A percentile compares a stretch with the other conserved stretches of the same genome.
These are phyloP conservation scores for Monosporascus sp. DNA, from an alignment of 2,329 filamentous ascomycete genomes.

Conservation along the genomic window DNA sequence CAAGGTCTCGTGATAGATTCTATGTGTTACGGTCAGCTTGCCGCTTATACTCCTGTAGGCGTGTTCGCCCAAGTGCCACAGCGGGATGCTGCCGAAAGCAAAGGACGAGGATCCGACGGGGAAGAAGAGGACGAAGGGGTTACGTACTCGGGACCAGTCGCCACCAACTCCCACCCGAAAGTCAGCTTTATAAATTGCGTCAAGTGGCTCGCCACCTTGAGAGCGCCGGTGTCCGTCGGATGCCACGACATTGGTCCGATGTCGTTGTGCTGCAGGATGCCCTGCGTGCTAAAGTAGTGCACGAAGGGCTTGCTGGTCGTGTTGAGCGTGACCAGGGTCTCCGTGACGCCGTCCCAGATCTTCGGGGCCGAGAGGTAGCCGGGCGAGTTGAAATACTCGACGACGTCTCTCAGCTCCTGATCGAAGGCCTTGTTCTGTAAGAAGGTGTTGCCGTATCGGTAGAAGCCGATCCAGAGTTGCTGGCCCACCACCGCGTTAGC, in stretches of 20 bases:
- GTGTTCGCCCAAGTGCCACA: neutral
- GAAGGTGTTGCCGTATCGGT: conserved; percentile 44
- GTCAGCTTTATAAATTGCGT: conserved; percentile 51
- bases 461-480: conserved; percentile 45
- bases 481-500: neutral
- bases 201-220: conserved; percentile 56
- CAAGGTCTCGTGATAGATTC: conserved; percentile 38
- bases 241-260: conserved; percentile 50
- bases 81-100: neutral
- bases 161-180: conserved; percentile 51
- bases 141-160: conserved; percentile 48
- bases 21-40: conserved; percentile 7
- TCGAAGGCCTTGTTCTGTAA: conserved; percentile 40
- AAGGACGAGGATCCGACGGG: conserved; percentile 8
- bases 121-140: conserved; percentile 10
- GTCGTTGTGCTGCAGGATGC: conserved; percentile 57
- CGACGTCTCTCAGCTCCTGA: conserved; percentile 44
- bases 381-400: conserved; percentile 45
- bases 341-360: conserved; percentile 34
- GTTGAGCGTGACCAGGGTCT: conserved; percentile 27
- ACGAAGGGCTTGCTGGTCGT: conserved; percentile 40
- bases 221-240: conserved; percentile 54
- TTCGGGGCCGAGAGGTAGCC: conserved; percentile 33
- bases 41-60: neutral
- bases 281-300: conserved; percentile 56